Conservation (phyloP, 768 basidiomycete genomes). For the Amyloporia xantha region DNA sequence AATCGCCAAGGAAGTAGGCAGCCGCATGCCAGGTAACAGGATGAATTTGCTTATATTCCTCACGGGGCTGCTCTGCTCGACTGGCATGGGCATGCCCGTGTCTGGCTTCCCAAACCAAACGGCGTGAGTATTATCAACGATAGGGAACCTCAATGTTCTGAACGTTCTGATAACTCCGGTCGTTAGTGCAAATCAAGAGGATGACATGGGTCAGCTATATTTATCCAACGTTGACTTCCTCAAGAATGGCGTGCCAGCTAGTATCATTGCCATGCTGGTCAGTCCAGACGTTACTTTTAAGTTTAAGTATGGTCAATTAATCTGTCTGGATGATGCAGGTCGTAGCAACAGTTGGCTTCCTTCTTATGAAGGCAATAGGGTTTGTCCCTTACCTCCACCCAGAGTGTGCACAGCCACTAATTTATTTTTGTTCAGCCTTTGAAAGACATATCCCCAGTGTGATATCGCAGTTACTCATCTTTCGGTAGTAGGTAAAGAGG, state of each 20-base stretch:
- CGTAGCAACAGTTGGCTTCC: slow-evolving; percentile 79
- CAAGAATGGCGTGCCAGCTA: slow-evolving; percentile 93
- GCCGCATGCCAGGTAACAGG: slow-evolving; percentile 61
- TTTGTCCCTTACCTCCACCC: slow-evolving; percentile 39
- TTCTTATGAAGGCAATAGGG: slow-evolving; percentile 69
- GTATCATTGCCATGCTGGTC: slow-evolving; percentile 80
- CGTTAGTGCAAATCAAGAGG: slow-evolving; percentile 83
- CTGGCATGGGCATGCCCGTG: slow-evolving; percentile 98
- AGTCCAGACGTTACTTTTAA: slow-evolving; percentile 21
- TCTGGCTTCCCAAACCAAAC: slow-evolving; percentile 99
- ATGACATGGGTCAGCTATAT: slow-evolving; percentile 89
- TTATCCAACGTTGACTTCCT: slow-evolving; percentile 82
- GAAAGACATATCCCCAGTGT: no score
- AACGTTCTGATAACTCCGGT: slow-evolving; percentile 1
- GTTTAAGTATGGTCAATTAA: slow-evolving; percentile 4
- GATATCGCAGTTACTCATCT: no score
- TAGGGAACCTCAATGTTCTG: neutral
- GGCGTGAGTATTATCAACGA: slow-evolving; percentile 73
- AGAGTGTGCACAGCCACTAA: no score
- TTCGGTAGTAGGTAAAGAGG: no score
- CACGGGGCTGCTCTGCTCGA: slow-evolving; percentile 86
- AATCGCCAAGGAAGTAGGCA: slow-evolving; percentile 86
- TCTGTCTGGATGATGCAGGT: slow-evolving; percentile 40
- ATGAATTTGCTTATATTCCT: slow-evolving; percentile 86
- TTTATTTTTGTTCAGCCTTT: no score